Conservation (phyloP, 768 basidiomycete species). For the Botryobasidium botryosum region DNA sequence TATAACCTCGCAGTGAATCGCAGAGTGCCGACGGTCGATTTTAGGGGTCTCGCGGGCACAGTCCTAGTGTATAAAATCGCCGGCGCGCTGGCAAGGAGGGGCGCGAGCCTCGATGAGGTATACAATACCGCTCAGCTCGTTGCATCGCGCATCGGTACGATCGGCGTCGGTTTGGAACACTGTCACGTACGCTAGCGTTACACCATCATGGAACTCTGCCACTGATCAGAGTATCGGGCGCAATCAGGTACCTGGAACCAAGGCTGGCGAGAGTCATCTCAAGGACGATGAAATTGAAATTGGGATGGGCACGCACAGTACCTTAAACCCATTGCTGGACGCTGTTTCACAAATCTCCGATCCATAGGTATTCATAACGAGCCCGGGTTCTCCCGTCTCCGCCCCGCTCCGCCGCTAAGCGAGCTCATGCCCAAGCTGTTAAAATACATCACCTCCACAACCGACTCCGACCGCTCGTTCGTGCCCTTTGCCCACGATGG, state of each 20-base stretch:
- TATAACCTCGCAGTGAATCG: not conserved
- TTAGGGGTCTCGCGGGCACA: constrained; percentile 65
- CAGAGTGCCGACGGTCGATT: not conserved
- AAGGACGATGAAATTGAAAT: constrained; percentile 59
- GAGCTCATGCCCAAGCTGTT: constrained; percentile 56
- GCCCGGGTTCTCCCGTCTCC: constrained; percentile 48
- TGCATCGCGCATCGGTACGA: constrained; percentile 52
- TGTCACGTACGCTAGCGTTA: constrained; percentile 42
- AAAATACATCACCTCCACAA: constrained; percentile 49
- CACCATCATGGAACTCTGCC: not conserved
- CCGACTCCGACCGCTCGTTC: constrained; percentile 63
- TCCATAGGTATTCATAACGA: constrained; percentile 68
- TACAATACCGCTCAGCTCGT: constrained; percentile 47
- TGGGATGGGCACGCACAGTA: no score
- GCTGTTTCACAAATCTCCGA: not conserved
- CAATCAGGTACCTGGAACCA: constrained; percentile 60
- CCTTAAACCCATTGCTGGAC: not conserved
- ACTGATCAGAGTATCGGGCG: not conserved
- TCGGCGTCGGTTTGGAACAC: constrained; percentile 78
- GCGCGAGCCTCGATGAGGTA: constrained; percentile 52
- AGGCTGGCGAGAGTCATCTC: constrained; percentile 36
- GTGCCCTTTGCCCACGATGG: constrained; percentile 47
- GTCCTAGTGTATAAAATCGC: constrained; percentile 82
- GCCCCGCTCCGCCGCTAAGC: constrained; percentile 52
- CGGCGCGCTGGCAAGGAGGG: constrained; percentile 57